Evolutionary conservation across 768 basidiomycete species (phyloP), one percentile per base, ranked within the genome.

Genomic region (Chiua virens): DNA sequence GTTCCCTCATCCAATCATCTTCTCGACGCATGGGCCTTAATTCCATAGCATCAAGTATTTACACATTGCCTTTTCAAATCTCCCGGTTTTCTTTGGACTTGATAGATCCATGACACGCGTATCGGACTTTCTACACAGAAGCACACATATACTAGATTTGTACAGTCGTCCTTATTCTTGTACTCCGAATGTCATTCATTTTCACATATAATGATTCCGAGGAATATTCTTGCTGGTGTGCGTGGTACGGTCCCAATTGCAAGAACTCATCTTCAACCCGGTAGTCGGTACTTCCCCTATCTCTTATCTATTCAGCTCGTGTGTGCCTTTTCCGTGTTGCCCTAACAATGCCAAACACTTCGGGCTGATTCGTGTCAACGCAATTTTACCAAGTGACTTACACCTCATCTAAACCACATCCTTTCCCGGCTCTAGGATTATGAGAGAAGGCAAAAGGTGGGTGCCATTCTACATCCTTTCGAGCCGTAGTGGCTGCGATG

Each of bases 101-200:
- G 6, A 47, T 50, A 48, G 45, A 52, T 36, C 38, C 46, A 53
- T n/a, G 3, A 35, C 45, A 52, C 36, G 8, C 40, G 41, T 42
- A 44, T 45, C 44, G 47, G 59, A 53, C 63, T 43, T 53, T 43
- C 48, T 41, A 49, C 50, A 52, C 34, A 47, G 30, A 56, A 50
- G 43, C 38, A 44, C 37, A 47, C 40, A 50, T 30, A 27, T 32
- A 20, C 36, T 61, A 64, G 61, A 64, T 39, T 44, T 42, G 48
- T 52, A 45, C 32, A 42, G 44, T 44, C 46, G 20, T 13, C 36
- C 9, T 35, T 54, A 37, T 59, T 64, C 53, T 63, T 62, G 63
- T 53, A 61, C 42, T n/a, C 21, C 34, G 13, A 9, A 32, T 44
- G 36, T 43, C 53, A 47, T 43, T 52, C 53, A 42, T n/a, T 49